Base-by-base conservation (phyloP, 1,284 basidiomycete genomes). In the Coniferiporia sulphurascens region DNA sequence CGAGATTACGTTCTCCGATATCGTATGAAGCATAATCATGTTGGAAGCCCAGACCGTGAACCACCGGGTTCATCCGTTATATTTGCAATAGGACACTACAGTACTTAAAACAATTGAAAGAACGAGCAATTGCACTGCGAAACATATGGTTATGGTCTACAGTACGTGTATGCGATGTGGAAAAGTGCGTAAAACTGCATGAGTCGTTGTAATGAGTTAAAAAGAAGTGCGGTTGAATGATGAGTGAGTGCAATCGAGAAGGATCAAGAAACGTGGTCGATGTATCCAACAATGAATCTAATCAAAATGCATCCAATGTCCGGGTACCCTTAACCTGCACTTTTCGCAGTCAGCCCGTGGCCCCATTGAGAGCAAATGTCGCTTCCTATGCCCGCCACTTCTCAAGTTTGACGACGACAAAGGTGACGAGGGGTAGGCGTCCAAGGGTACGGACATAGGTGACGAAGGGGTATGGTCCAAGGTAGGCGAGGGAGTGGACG, bases 301-400 rank as follows among this genome's bases (percentile, higher is more conserved):
- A 63, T 81, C 79, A 63, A 84, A 79, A 71, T 90, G 87, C 68
- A 83, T 81, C 71, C 80, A 87, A 67, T 90, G 87, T 3, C 86
- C 87, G 66, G 83, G 84, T 3, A 88, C 78, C 1, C 85, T 84
- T 64, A 80, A 68, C 58, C 80, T 75, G 71, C 87, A 90, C 64
- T 87, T 86, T 54, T 86, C 76, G 66, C 88, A 90, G 66, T 87
- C 87, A 3, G 80, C 76, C 6, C 87, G 78, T 1, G 87, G 87
- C 10, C 87, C 87, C 84, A 90, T 89, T 59, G 81, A 83, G 8
- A 61, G 34, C 64, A 89, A 80, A 5, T 80, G 78, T 55, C 74
- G 75, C 64, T 74, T 81, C 52, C 71, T 71, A 19, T 19, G 56
- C 22, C 19, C 22, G 44, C 21, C 36, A 45, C 27, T 17, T 27